A percentile compares a stretch with the other conserved stretches of the same genome.
These are phyloP conservation scores for Phaeosphaeria sp. DNA, from an alignment of 2,329 filamentous ascomycete genomes.

Conservation along the genomic window DNA sequence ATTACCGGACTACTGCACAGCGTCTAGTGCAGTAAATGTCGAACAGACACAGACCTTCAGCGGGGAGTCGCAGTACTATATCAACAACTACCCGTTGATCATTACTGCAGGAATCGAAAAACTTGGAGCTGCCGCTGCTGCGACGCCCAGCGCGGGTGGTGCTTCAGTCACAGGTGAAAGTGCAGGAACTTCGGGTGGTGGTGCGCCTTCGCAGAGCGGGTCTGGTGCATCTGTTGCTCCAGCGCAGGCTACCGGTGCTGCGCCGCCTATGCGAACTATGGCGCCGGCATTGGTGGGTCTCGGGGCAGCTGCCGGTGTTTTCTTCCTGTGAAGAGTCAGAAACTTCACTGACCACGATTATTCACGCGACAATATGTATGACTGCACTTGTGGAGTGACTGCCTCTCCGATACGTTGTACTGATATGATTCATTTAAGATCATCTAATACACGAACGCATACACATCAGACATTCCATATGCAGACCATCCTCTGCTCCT, in stretches of 20 bases:
- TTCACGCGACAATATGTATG: neutral
- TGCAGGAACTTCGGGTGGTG: constrained; percentile 2
- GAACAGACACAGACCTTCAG: constrained; percentile 15
- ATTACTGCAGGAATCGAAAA: constrained; percentile 39
- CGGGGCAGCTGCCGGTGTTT: constrained; percentile 34
- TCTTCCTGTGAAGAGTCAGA: constrained; percentile 23
- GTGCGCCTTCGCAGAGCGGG: constrained; percentile 2
- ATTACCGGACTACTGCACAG: constrained; percentile 14
- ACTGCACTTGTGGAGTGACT: neutral
- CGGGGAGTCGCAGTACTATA: constrained; percentile 14
- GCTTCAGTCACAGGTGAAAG: constrained; percentile 13
- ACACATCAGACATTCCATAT: neutral
- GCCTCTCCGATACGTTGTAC: neutral
- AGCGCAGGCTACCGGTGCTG: constrained; percentile 21
- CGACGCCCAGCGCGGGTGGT: constrained; percentile 20
- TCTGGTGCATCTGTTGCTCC: constrained; percentile 6
- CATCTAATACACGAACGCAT: neutral
- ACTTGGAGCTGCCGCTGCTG: constrained; percentile 29
- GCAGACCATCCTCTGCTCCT: neutral
- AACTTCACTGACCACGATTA: neutral
- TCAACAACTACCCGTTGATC: constrained; percentile 27
- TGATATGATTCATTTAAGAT: neutral
- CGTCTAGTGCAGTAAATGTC: constrained; percentile 5
- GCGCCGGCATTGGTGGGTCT: constrained; percentile 35
- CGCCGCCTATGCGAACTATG: constrained; percentile 24